Evolutionary conservation across 345 rosid species (phyloP).

Genomic region (Arabidopsis arenosa): DNA sequence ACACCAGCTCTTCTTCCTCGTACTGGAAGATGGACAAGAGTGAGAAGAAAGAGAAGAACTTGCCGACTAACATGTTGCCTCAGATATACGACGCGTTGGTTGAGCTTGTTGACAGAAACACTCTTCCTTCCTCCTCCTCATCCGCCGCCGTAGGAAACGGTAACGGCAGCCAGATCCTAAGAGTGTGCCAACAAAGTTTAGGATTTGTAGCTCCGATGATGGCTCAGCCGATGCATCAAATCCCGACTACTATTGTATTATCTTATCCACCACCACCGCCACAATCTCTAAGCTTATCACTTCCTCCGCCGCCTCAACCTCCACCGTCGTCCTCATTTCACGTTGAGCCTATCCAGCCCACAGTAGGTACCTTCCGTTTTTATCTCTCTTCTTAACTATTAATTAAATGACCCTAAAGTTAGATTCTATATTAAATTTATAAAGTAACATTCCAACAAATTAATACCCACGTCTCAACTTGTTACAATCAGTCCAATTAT

Average conservation of each 20-base stretch:
- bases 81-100: conserved; percentile 63
- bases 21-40: conserved; percentile 78
- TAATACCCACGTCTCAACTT: neutral
- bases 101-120: conserved; percentile 67
- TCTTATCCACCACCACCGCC: conserved; percentile 41
- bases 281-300: conserved; percentile 19
- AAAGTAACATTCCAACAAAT: neutral
- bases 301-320: conserved; percentile 18
- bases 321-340: conserved; percentile 31
- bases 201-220: conserved; percentile 43
- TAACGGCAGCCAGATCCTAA: neutral
- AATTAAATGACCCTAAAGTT: conserved; percentile 14
- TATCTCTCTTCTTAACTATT: conserved; percentile 24
- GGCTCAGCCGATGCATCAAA: conserved; percentile 39
- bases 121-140: neutral
- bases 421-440: neutral
- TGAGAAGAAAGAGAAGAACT: conserved; percentile 66
- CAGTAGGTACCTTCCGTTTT: conserved; percentile 54
- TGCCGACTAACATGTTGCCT: conserved; percentile 71
- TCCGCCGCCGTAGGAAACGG: neutral
- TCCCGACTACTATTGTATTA: conserved; percentile 37
- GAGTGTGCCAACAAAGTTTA: conserved; percentile 22
- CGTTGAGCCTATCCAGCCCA: conserved; percentile 40
- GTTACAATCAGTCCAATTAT: neutral
- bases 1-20: conserved; percentile 21